Evolutionary conservation across 164 flowering plant genomes (phyloP), one percentile per base, ranked within the genome.

Genomic region (Echeveria elegans): DNA sequence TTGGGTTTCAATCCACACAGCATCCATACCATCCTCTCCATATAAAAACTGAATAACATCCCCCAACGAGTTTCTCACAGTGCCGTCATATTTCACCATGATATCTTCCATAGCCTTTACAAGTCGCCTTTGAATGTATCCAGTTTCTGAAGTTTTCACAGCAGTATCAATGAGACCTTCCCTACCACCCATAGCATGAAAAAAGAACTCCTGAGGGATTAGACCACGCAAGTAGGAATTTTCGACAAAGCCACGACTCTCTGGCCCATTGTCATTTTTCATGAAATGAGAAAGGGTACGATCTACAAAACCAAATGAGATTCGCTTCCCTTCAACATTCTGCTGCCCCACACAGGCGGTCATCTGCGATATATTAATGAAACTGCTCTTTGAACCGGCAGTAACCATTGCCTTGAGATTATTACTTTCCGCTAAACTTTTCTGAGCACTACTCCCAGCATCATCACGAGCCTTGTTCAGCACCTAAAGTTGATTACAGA

Each of bases 291-390:
- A 97, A 67, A 94, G 77, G 23, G 99, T 91, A 47, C 97, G 85
- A 52, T 78, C 97, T 45, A 80, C 78, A 71, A 94, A 94, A 1
- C 97, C 97, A 78, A 73, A 94, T 26, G 99, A 97, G 26, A 92
- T 94, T 37, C 99, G 96, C 72, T 94, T 94, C 21, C 99, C 99
- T 77, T 94, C 99, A 70, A 94, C 99, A 75, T 94, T 94, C 78
- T 94, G 99, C 83, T 94, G 97, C n/a, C 99, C 99, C 77, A 94
- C 97, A 87, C 99, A 94, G 73, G 99, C 97, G 82, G 97, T 94
- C 99, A 94, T 94, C 80, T 94, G 99, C 2, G 99, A 94, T 66
- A 94, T 94, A 71, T 94, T 94, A 74, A 94, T 94, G 68, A 94
- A 94, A 91, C 97, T 94, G 71, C 99, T 97, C 72, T 94, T 94